Evolutionary conservation across 495 filamentous ascomycete genomes (phyloP).

Genomic region (Talaromyces nanjingensis): DNA sequence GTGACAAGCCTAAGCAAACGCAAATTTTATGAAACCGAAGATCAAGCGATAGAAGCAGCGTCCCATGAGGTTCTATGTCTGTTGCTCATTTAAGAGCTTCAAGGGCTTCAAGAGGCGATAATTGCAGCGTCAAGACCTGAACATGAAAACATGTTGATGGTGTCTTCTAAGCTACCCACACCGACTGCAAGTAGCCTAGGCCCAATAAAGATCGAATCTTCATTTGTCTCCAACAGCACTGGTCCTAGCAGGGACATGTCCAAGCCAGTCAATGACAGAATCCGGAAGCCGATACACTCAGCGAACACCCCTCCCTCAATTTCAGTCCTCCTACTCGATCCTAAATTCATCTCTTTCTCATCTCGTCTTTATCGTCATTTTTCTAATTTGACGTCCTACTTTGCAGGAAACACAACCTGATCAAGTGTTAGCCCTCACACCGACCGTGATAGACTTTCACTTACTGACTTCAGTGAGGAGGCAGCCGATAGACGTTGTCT

Average conservation of each 20-base stretch:
- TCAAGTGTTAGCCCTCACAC: no score
- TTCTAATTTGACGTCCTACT: no score
- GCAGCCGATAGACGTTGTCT: no score
- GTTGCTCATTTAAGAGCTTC: constrained; percentile 12
- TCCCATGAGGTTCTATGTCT: constrained; percentile 22
- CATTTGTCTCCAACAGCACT: no score
- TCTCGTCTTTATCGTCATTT: no score
- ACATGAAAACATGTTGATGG: not conserved
- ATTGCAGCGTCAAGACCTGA: not conserved
- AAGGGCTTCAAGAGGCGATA: not conserved
- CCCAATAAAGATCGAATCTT: no score
- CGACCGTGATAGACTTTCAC: no score
- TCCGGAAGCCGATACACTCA: not conserved
- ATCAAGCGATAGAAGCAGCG: constrained; percentile 20
- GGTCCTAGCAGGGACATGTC: no score
- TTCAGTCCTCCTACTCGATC: no score
- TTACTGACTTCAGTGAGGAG: no score
- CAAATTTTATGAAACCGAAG: constrained; percentile 14
- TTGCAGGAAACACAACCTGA: no score
- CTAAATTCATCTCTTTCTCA: no score
- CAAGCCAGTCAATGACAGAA: not conserved
- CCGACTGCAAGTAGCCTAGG: not conserved
- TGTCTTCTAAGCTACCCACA: not conserved
- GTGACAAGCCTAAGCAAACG: constrained; percentile 13
- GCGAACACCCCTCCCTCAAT: not conserved